Conservation (phyloP, 1,284 basidiomycete species). For the Cryptococcus wingfieldii region DNA sequence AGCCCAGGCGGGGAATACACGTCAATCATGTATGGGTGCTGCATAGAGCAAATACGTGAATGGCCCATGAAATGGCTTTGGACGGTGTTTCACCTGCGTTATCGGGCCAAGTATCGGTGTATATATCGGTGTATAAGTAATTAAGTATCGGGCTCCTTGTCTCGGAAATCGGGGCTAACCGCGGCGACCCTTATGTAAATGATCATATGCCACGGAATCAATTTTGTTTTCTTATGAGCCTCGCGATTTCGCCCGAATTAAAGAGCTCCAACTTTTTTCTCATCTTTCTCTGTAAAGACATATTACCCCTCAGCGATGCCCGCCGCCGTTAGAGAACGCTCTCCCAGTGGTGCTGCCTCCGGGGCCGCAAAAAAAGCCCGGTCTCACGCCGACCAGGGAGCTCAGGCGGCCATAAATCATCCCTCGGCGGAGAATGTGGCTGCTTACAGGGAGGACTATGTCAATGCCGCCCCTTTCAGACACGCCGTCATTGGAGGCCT, state of each 20-base stretch:
- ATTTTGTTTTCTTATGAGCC: background rate
- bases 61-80: background rate
- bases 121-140: no score
- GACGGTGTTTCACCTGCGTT: background rate
- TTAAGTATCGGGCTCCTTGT: background rate
- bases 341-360: conserved; percentile 12
- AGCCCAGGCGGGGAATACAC: background rate
- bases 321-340: conserved; percentile 23
- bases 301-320: conserved; percentile 21
- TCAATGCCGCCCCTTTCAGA: conserved; percentile 67
- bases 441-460: conserved; percentile 53
- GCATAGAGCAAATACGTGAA: background rate
- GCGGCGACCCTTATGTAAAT: background rate
- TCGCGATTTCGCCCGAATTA: background rate
- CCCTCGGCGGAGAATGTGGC: conserved; percentile 20
- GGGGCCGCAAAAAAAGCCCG: conserved; percentile 26
- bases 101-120: no score
- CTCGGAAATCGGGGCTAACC: background rate
- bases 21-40: background rate
- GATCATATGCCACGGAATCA: background rate
- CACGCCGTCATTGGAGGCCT: conserved; percentile 77
- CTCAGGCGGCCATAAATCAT: conserved; percentile 22
- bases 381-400: conserved; percentile 10
- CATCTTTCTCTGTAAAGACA: background rate
- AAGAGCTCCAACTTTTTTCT: conserved; percentile 3